Evolutionary conservation across 768 basidiomycete genomes (phyloP), one percentile per base, ranked within the genome.

Genomic region (Cantharellus anzutake): DNA sequence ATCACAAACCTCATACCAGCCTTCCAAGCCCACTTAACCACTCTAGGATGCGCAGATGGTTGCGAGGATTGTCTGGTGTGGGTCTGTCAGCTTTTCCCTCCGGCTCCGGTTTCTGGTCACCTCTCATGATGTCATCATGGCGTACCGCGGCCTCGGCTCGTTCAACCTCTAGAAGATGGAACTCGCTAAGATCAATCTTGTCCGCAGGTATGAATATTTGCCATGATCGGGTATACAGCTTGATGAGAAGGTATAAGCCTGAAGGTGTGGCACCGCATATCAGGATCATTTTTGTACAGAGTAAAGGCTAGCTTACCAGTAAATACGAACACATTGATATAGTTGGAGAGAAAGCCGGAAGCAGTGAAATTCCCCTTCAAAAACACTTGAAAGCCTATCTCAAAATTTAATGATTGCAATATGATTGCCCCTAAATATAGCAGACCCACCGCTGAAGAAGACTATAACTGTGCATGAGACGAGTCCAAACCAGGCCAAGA

Each of bases 301-400:
- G 20, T 29, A 29, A 29, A 29, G 20, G 20, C 20, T 29, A 29
- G 34, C 59, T 35, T 50, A 61, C 61, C 61, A 2, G 39, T 16
- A 39, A 61, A 61, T n/a, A 61, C 38, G 44, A 61, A 59, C 29
- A 61, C 5, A 42, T 59, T 61, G 42, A 56, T 38, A 59, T 61
- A 61, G 11, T 48, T 51, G 4, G 60, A 50, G 5, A 61, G 41
- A 51, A 61, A 61, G 4, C 39, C 58, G n/a, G 34, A 39, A 16
- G 39, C 5, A 3, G 2, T 50, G 29, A 51, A 61, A 44, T 61
- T 61, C 52, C 58, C 50, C 4, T 60, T 60, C 48, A 61, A 56
- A 42, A 61, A 61, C 20, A 61, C 59, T 29, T 52, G 41, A 35
- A 52, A 61, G 29, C 61, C 61, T 61, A 56, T 11, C n/a, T 16